These are phyloP conservation scores for Aspergillus awamori DNA, from an alignment of 2,329 filamentous ascomycete species.

Conservation along the genomic window DNA sequence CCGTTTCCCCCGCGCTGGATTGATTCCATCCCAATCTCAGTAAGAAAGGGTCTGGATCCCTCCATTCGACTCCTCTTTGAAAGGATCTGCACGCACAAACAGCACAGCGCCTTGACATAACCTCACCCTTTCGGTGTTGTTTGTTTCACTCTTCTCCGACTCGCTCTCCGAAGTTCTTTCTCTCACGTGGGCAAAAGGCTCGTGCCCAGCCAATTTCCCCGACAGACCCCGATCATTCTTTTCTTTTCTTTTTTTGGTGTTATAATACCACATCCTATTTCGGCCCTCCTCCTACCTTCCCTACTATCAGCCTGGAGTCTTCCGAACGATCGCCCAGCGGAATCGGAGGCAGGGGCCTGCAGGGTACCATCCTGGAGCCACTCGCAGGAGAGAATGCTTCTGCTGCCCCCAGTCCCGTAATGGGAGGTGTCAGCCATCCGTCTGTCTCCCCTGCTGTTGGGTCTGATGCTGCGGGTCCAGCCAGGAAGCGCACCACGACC, in stretches of 20 bases:
- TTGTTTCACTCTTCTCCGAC: background rate
- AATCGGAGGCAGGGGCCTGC: slow-evolving; percentile 40
- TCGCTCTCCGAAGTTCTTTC: background rate
- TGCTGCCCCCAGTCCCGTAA: slow-evolving; percentile 40
- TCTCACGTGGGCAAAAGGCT: background rate
- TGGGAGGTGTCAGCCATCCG: slow-evolving; percentile 38
- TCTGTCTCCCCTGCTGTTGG: slow-evolving; percentile 31
- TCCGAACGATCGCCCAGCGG: slow-evolving; percentile 35
- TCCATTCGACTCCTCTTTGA: background rate
- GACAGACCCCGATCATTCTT: slow-evolving; percentile 6
- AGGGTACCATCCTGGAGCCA: slow-evolving; percentile 29
- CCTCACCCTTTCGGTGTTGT: background rate
- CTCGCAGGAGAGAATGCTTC: slow-evolving; percentile 39
- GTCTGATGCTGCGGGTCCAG: slow-evolving; percentile 33
- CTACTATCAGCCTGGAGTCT: slow-evolving; percentile 42
- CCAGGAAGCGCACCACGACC: slow-evolving; percentile 48
- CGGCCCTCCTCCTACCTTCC: slow-evolving; percentile 20
- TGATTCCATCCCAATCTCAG: slow-evolving; percentile 14
- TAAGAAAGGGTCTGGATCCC: slow-evolving; percentile 11
- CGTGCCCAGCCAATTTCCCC: background rate
- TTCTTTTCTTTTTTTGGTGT: slow-evolving; percentile 14
- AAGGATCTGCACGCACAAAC: background rate
- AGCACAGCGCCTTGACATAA: background rate
- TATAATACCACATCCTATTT: slow-evolving; percentile 11
- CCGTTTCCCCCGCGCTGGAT: slow-evolving; percentile 14